Conservation (phyloP, 2,329 filamentous ascomycete species). For the Aspergillus sp. region DNA sequence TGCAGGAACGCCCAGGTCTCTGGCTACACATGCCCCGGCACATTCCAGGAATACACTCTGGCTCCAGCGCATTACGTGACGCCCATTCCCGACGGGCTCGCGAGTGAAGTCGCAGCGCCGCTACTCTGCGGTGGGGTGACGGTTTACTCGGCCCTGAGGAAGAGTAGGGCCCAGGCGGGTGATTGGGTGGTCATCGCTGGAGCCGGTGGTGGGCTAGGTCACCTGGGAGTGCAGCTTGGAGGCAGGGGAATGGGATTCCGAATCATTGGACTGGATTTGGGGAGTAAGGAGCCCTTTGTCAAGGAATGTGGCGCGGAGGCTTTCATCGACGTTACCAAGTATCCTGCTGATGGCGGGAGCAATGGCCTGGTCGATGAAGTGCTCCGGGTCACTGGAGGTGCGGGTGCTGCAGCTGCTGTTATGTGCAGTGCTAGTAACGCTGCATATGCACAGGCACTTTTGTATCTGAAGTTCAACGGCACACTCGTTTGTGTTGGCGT, state of each 20-base stretch:
- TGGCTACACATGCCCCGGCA: conserved; percentile 66
- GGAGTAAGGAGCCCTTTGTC: conserved; percentile 57
- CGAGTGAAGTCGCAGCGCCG: conserved; percentile 61
- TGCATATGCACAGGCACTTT: conserved; percentile 48
- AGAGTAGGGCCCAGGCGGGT: conserved; percentile 55
- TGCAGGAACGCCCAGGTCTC: conserved; percentile 57
- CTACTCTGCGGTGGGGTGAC: conserved; percentile 67
- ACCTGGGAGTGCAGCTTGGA: conserved; percentile 59
- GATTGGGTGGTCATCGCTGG: conserved; percentile 59
- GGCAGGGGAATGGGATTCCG: conserved; percentile 58
- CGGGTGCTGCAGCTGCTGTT: conserved; percentile 60
- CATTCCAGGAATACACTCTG: conserved; percentile 67
- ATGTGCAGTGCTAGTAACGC: conserved; percentile 52
- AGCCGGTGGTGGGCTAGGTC: conserved; percentile 61
- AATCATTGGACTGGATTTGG: conserved; percentile 63
- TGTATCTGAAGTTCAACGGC: conserved; percentile 47
- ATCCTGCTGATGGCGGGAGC: conserved; percentile 44
- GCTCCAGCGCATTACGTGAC: conserved; percentile 65
- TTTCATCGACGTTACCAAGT: conserved; percentile 60
- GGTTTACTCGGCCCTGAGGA: conserved; percentile 61
- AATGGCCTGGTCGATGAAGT: conserved; percentile 54
- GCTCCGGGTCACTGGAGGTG: conserved; percentile 52
- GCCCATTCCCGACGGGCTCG: conserved; percentile 61
- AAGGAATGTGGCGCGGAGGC: conserved; percentile 60
- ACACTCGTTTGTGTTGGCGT: conserved; percentile 53